Base-by-base conservation (phyloP, 495 filamentous ascomycete species). In the Daldinia grandis region DNA sequence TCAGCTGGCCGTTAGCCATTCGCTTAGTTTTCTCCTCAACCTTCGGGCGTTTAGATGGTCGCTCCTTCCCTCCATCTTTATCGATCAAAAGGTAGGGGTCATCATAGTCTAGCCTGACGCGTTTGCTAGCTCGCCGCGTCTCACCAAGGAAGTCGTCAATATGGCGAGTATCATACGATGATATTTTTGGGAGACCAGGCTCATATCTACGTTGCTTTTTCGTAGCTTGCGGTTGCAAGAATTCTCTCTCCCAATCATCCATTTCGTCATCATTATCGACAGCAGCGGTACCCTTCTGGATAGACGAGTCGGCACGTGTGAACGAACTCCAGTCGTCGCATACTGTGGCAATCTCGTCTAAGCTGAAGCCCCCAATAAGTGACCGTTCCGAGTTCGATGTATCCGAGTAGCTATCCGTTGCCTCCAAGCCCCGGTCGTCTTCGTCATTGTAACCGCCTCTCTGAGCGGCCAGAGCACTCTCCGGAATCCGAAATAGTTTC, bases 21-120 rank as follows among this genome's bases (percentile, higher is more conserved):
- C 88, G 84, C 60, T 86, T 87, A 57, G 84, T 77, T 69, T 82
- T 84, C 65, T 81, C 79, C 50, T 81, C 78, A 5, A 78, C 47
- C 66, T 80, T 83, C 15, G 78, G 78, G 8, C 80, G 75, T 42
- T 86, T 80, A n/a, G 85, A 69, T 3, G 85, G 84, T 21, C 85
- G 82, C 27, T 85, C 80, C 1, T 79, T 82, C 38, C 88, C 87
- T 9, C 75, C 68, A n/a, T 78, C 78, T 2, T 79, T 78, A 74
- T 94, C 90, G 27, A 98, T 83, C 1, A 99, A 84, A 27, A 99
- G 86, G 67, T 93, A 87, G 0, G 93, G 93, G 76, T 99, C 95
- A 69, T 94, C 94, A 68, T 97, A 85, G 71, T 98, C 93, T n/a
- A 99, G 85, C 1, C 87, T 86, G 47, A 96, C 89, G 35, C 84